Evolutionary conservation across 352 stramenopile species (phyloP).

Genomic region (Pythium guiyangense): DNA sequence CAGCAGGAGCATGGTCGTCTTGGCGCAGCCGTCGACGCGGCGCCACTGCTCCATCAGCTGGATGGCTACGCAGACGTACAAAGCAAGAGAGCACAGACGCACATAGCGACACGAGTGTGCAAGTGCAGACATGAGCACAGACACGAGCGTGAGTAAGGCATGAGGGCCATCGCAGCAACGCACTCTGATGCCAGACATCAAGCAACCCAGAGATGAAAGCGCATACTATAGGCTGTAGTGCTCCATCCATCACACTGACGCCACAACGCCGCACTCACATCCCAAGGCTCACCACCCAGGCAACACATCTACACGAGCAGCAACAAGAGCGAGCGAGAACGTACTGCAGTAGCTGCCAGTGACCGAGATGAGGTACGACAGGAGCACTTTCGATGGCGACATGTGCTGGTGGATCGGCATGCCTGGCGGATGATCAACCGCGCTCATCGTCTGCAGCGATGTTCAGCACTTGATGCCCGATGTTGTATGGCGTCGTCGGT

Average conservation of each 20-base stretch:
- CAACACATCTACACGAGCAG: too few species aligned
- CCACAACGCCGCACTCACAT: too few species aligned
- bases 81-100: background rate
- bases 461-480: too few species aligned
- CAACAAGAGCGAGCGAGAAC: slow-evolving; percentile 13
- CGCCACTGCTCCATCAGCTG: slow-evolving; percentile 73
- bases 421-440: background rate
- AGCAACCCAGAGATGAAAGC: too few species aligned
- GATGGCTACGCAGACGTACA: slow-evolving; percentile 26
- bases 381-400: slow-evolving; percentile 30
- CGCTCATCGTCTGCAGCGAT: background rate
- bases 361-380: slow-evolving; percentile 52
- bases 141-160: background rate
- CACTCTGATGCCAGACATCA: too few species aligned
- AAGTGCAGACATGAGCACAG: background rate
- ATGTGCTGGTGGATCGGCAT: slow-evolving; percentile 27
- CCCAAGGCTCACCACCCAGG: too few species aligned
- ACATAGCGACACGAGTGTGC: background rate
- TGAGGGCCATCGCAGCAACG: background rate
- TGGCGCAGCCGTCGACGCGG: slow-evolving; percentile 20
- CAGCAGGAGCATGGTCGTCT: slow-evolving; percentile 31
- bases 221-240: too few species aligned
- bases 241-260: too few species aligned
- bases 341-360: slow-evolving; percentile 60
- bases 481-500: too few species aligned